A percentile compares a stretch with the other conserved stretches of the same genome.
Evolutionary conservation across 306 rosid species (phyloP).

Genomic region (Senna siamea): DNA sequence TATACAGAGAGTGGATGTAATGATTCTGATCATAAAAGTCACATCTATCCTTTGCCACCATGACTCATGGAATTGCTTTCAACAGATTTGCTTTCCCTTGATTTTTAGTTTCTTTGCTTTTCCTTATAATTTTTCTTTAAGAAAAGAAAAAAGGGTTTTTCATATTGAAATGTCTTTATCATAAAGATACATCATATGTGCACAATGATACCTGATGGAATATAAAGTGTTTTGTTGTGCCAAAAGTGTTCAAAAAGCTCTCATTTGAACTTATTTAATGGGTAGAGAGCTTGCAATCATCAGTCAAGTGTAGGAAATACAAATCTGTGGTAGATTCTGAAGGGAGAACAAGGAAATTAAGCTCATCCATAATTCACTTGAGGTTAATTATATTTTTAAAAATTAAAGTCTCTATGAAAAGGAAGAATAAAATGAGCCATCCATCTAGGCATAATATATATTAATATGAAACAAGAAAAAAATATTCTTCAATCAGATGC

Average conservation of each 20-base stretch:
- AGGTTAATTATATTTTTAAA: too few species aligned
- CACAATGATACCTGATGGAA: conserved; percentile 56
- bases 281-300: conserved; percentile 50
- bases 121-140: neutral
- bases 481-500: too few species aligned
- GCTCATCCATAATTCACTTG: too few species aligned
- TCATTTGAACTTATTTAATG: conserved; percentile 59
- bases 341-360: neutral
- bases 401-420: too few species aligned
- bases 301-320: neutral
- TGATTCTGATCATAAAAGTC: conserved; percentile 32
- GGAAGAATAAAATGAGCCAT: too few species aligned
- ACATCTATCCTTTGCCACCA: conserved; percentile 35
- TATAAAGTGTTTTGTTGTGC: conserved; percentile 45
- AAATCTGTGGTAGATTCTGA: neutral
- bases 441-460: too few species aligned
- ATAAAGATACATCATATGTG: conserved; percentile 50
- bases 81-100: conserved; percentile 27
- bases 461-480: too few species aligned
- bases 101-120: neutral
- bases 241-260: conserved; percentile 58
- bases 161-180: conserved; percentile 45
- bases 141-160: neutral
- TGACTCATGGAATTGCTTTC: conserved; percentile 10
- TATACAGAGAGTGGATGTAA: conserved; percentile 39